Percentiles rank a stretch among this genome's conserved stretches.
These are phyloP conservation scores for Aureobasidium namibiae DNA, from an alignment of 2,329 filamentous ascomycete species.

Conservation along the genomic window DNA sequence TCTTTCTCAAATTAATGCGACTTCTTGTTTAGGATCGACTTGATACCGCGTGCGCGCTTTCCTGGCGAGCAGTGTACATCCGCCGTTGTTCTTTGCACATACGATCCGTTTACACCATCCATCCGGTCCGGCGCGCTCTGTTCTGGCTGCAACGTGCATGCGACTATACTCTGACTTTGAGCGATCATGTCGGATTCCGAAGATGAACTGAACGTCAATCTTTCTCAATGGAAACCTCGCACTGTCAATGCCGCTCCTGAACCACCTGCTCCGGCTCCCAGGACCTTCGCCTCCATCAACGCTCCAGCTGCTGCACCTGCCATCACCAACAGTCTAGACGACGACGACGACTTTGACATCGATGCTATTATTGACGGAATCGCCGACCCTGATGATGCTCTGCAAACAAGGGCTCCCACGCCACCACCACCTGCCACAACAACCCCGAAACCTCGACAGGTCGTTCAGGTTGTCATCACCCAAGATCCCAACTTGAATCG, in stretches of 20 bases:
- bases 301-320: background rate
- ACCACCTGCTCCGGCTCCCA: background rate
- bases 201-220: constrained; percentile 21
- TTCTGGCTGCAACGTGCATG: background rate
- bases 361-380: constrained; percentile 4
- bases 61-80: background rate
- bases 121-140: background rate
- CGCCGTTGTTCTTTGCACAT: background rate
- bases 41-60: background rate
- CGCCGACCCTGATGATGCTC: background rate
- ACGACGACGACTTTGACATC: constrained; percentile 5
- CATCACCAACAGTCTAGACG: background rate
- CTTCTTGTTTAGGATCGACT: background rate
- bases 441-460: background rate
- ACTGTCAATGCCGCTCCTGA: background rate
- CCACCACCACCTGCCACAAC: background rate
- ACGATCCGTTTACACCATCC: background rate
- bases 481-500: constrained; percentile 2
- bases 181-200: constrained; percentile 19
- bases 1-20: background rate
- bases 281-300: constrained; percentile 7
- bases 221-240: constrained; percentile 22
- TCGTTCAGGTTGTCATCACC: background rate
- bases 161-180: background rate
- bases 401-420: background rate